Conservation (phyloP, 441 rosid genomes). For the Eutrema salsugineum region DNA sequence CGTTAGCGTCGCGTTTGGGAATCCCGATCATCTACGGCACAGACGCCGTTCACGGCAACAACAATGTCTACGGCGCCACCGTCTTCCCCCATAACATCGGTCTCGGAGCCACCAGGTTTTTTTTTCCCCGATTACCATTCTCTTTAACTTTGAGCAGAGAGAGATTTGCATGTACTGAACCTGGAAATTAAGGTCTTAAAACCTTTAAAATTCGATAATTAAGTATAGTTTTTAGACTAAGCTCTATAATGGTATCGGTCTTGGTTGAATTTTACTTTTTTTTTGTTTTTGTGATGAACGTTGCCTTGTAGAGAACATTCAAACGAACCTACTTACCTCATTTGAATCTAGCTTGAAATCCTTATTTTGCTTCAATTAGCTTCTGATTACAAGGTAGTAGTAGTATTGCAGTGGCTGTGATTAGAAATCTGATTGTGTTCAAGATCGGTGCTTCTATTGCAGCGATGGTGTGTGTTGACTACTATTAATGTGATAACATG, state of each 20-base stretch:
- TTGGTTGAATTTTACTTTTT: not conserved
- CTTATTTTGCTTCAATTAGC: not conserved
- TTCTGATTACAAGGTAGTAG: not conserved
- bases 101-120: slow-evolving; percentile 86
- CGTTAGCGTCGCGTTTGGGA: slow-evolving; percentile 69
- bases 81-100: slow-evolving; percentile 82
- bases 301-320: not conserved
- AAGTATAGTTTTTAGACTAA: not conserved
- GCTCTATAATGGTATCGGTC: not conserved
- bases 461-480: not conserved
- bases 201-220: not conserved
- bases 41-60: slow-evolving; percentile 94
- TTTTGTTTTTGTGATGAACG: not conserved
- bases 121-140: not conserved
- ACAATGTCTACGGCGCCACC: slow-evolving; percentile 78
- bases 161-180: not conserved
- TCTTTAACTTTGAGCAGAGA: not conserved
- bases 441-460: not conserved
- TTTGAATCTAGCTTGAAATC: not conserved
- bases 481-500: not conserved
- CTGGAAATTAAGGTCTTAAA: no score
- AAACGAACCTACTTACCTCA: not conserved
- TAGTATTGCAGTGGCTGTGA: not conserved
- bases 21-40: slow-evolving; percentile 79
- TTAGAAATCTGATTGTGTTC: not conserved